These are phyloP conservation scores for Arabis hirsuta DNA, from an alignment of 345 rosid species.

Conservation along the genomic window DNA sequence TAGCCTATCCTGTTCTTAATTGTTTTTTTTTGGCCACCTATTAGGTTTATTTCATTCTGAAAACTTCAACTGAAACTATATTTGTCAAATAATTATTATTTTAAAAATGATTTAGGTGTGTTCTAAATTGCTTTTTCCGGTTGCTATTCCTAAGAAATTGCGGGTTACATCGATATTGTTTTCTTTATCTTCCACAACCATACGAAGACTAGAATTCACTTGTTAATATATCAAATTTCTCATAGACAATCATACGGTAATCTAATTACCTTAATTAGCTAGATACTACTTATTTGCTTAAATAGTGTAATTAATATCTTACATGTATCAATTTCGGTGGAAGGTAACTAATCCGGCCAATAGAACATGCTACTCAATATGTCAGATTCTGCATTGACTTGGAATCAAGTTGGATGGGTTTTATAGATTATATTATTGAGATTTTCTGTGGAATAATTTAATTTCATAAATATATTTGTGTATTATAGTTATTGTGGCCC, in stretches of 20 bases:
- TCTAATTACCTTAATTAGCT: not conserved
- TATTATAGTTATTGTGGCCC: constrained; percentile 30
- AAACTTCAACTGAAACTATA: not conserved
- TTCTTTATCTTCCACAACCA: not conserved
- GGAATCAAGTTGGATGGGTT: constrained; percentile 30
- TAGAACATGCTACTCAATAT: constrained; percentile 36
- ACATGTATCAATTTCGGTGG: constrained; percentile 4
- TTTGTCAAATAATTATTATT: not conserved
- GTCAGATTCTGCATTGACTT: constrained; percentile 39
- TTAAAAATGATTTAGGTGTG: constrained; percentile 3
- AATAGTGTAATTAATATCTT: not conserved
- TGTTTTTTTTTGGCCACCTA: constrained; percentile 27
- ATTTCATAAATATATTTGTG: not conserved
- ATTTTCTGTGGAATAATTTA: not conserved
- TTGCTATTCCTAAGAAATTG: not conserved
- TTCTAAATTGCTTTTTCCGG: not conserved
- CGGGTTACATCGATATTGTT: constrained; percentile 8
- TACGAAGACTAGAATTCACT: not conserved
- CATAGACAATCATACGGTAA: not conserved
- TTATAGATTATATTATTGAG: constrained; percentile 7
- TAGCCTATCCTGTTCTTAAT: not conserved
- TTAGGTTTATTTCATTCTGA: constrained; percentile 11
- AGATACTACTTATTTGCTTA: not conserved
- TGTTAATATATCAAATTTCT: not conserved
- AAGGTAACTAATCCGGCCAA: not conserved